Evolutionary conservation across 805 yeast species (phyloP).

Genomic region (Wickerhamomyces silvicola): DNA sequence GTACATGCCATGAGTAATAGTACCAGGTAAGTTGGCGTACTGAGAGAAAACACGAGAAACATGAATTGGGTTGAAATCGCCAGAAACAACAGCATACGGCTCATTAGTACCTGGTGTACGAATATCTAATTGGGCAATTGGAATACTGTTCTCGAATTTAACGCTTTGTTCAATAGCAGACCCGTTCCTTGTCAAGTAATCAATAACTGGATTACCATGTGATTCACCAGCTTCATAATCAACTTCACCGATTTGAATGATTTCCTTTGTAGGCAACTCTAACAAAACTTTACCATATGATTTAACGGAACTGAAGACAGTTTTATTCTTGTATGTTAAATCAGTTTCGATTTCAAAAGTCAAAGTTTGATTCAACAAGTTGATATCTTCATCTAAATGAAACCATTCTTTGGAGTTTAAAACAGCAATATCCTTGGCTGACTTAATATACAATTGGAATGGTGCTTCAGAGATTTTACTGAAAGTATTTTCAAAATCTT

Average conservation of each 20-base stretch:
- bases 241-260: conserved; percentile 75
- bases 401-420: conserved; percentile 97
- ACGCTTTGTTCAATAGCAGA: conserved; percentile 91
- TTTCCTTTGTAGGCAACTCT: conserved; percentile 90
- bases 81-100: conserved; percentile 94
- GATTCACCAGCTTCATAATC: conserved; percentile 87
- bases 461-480: conserved; percentile 84
- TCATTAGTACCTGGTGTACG: conserved; percentile 95
- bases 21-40: conserved; percentile 92
- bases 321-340: conserved; percentile 70
- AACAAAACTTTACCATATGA: conserved; percentile 81
- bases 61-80: conserved; percentile 98
- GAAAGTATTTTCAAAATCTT: conserved; percentile 88
- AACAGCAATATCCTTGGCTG: conserved; percentile 88
- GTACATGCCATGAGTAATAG: conserved; percentile 99
- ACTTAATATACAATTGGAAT: conserved; percentile 62
- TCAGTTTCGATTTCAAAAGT: conserved; percentile 87
- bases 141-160: conserved; percentile 83
- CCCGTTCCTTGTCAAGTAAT: conserved; percentile 88
- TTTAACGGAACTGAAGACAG: conserved; percentile 68
- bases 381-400: conserved; percentile 67
- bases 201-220: conserved; percentile 96
- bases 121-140: conserved; percentile 53
- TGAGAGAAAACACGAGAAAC: conserved; percentile 92
- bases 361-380: conserved; percentile 70